Percentiles rank a stretch among this genome's conserved stretches.
Conservation (phyloP, 1,284 basidiomycete genomes). For the Ganoderma sp. region DNA sequence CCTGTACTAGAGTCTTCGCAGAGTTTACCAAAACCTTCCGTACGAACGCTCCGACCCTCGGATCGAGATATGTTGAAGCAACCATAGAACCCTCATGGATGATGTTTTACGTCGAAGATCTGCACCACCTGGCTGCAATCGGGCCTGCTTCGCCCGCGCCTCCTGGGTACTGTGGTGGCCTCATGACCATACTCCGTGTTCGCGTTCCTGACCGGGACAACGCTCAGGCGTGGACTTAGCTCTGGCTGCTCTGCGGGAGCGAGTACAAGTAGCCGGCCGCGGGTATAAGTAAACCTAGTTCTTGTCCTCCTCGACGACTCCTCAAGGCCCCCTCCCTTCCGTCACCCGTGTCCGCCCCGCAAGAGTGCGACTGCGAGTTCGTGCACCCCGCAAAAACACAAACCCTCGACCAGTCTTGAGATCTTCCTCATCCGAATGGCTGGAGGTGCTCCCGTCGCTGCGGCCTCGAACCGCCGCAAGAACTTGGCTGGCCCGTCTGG, state of each 20-base stretch:
- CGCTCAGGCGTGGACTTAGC: constrained; percentile 12
- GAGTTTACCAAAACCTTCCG: not conserved
- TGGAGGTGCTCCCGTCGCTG: constrained; percentile 45
- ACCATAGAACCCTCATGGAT: not conserved
- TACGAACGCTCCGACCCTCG: not conserved
- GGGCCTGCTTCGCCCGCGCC: constrained; percentile 15
- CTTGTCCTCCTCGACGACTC: not conserved
- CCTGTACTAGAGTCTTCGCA: not conserved
- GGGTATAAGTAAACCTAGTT: not conserved
- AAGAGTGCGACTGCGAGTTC: not conserved
- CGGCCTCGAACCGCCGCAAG: constrained; percentile 55
- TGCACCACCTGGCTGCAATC: constrained; percentile 2
- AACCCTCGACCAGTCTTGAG: not conserved
- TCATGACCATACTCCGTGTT: constrained; percentile 21
- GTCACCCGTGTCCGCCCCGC: not conserved
- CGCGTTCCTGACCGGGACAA: constrained; percentile 4
- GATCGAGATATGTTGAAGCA: not conserved
- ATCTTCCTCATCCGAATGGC: constrained; percentile 46
- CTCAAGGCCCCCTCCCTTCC: not conserved
- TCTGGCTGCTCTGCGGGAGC: not conserved
- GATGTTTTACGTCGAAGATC: constrained; percentile 7
- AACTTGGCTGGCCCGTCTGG: constrained; percentile 67
- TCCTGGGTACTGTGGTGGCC: not conserved
- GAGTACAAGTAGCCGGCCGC: constrained; percentile 16
- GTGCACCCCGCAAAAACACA: not conserved